These are phyloP conservation scores for Saturnispora saitoi DNA, from an alignment of 805 yeast species.

Conservation along the genomic window DNA sequence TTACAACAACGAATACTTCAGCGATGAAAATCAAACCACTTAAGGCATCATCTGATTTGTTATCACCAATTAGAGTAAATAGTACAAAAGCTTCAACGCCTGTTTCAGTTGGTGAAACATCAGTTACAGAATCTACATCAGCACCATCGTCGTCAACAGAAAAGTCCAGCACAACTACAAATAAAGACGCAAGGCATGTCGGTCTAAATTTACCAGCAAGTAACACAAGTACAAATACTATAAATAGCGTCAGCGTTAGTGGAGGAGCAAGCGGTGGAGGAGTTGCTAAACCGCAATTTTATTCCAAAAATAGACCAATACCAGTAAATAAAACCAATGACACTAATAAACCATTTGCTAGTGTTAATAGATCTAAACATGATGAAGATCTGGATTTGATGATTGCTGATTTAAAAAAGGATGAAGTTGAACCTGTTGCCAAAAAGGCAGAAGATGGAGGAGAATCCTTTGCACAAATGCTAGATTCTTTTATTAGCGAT, in stretches of 20 bases:
- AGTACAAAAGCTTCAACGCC: background rate
- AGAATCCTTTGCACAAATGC: slow-evolving; percentile 5
- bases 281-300: slow-evolving; percentile 6
- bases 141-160: background rate
- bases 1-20: background rate
- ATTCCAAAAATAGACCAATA: slow-evolving; percentile 5
- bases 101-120: background rate
- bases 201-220: background rate
- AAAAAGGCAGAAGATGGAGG: background rate
- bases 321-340: background rate
- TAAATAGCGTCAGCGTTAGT: background rate
- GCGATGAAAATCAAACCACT: slow-evolving; percentile 6
- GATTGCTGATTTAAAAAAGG: slow-evolving; percentile 1
- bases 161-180: background rate
- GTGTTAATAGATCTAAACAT: background rate
- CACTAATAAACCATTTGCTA: slow-evolving; percentile 1
- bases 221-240: background rate
- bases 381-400: background rate
- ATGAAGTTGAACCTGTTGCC: background rate
- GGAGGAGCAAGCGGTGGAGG: background rate
- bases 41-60: slow-evolving; percentile 7
- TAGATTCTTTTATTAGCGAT: slow-evolving; percentile 9
- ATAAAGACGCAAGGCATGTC: background rate
- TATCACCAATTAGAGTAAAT: background rate
- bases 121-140: background rate